phyloP scores from a whole-genome alignment of 1,139 yeast species.

The Kodamaea alishanica region DNA sequence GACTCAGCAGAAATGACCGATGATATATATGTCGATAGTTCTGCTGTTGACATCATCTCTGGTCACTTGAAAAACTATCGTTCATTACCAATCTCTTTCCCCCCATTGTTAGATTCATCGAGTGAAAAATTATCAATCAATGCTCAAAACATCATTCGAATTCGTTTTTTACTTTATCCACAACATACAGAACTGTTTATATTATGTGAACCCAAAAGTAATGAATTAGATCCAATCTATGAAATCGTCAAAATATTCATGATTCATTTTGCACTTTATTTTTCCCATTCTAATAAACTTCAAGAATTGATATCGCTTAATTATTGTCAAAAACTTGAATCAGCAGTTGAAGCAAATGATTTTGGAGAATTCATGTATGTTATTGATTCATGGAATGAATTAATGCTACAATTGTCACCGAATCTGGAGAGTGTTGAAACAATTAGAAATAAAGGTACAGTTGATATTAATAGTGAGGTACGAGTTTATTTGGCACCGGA shows the following conservation, averaged over 20 bases:
- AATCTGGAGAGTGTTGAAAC: constrained; percentile 12
- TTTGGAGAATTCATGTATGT: constrained; percentile 33
- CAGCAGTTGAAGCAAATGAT: constrained; percentile 32
- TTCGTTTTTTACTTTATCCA: constrained; percentile 40
- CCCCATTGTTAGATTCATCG: constrained; percentile 24
- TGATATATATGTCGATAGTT: constrained; percentile 12
- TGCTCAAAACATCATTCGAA: constrained; percentile 31
- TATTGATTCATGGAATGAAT: constrained; percentile 42
- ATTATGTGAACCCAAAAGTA: constrained; percentile 45
- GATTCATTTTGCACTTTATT: constrained; percentile 41
- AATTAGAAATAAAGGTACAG: constrained; percentile 2
- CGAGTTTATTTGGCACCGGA: constrained; percentile 22
- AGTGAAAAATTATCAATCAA: constrained; percentile 20
- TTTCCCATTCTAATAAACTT: constrained; percentile 35
- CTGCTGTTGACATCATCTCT: constrained; percentile 30
- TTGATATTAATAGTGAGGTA: constrained; percentile 34
- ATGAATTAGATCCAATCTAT: constrained; percentile 65
- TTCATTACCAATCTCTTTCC: constrained; percentile 36
- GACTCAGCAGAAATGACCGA: too few relatives aligned
- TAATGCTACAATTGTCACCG: constrained; percentile 39
- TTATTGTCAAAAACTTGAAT: constrained; percentile 31
- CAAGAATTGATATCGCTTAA: constrained; percentile 34
- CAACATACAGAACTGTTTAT: constrained; percentile 39
- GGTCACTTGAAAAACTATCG: constrained; percentile 31
- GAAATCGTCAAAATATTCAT: constrained; percentile 60